A percentile compares a stretch with the other conserved stretches of the same genome.
Conservation (phyloP, 2,329 filamentous ascomycete genomes). For the Fusarium globosum region DNA sequence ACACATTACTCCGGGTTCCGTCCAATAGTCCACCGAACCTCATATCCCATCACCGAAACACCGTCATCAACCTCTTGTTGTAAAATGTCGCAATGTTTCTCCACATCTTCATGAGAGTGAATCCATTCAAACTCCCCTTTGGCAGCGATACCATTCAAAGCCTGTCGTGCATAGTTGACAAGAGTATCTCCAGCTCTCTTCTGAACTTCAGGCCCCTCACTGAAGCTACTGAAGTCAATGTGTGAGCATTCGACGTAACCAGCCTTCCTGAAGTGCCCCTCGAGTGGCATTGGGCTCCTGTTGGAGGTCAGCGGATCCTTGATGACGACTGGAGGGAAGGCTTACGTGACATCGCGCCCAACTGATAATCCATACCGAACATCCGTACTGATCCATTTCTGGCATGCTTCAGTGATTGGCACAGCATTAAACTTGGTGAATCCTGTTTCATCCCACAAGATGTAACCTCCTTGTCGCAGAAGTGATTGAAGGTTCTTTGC, state of each 20-base stretch:
- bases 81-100: background rate
- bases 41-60: background rate
- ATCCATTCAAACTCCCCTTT: slow-evolving; percentile 2
- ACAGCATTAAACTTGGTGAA: background rate
- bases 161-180: background rate
- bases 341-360: slow-evolving; percentile 3
- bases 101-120: background rate
- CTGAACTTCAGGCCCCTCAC: background rate
- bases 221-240: slow-evolving; percentile 8
- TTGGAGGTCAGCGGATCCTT: background rate
- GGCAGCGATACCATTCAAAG: background rate
- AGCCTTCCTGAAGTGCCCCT: background rate
- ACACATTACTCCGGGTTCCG: background rate
- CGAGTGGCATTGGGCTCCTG: background rate
- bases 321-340: too few species aligned
- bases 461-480: slow-evolving; percentile 1
- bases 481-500: background rate
- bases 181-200: background rate
- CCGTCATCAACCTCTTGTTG: background rate
- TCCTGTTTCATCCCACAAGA: slow-evolving; percentile 13
- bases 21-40: slow-evolving; percentile 12
- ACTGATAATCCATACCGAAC: slow-evolving; percentile 1
- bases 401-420: slow-evolving; percentile 2
- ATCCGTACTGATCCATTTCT: slow-evolving; percentile 12
- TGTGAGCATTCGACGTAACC: slow-evolving; percentile 2